Evolutionary conservation across 306 rosid genomes (phyloP).

Genomic region (Trifolium repens): DNA sequence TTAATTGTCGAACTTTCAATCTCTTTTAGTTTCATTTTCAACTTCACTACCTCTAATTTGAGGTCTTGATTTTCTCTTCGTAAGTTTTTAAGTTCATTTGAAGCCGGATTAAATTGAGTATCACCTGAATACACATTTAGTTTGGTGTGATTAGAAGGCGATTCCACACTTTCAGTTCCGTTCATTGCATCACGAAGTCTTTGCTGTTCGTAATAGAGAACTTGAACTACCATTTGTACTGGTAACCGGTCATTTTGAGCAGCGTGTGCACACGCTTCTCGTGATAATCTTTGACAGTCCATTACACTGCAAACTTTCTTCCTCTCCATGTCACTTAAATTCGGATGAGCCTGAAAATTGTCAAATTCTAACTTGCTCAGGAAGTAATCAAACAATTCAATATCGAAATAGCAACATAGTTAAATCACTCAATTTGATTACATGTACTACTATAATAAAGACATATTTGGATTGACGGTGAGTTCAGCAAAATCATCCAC

Average conservation of each 20-base stretch:
- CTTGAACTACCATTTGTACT: slow-evolving; percentile 95
- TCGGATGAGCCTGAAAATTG: slow-evolving; percentile 83
- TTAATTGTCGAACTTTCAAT: slow-evolving; percentile 50
- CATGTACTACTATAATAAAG: background rate
- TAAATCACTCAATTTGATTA: slow-evolving; percentile 6
- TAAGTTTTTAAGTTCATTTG: slow-evolving; percentile 68
- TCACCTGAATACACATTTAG: slow-evolving; percentile 56
- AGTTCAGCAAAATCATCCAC: no score
- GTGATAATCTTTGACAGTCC: slow-evolving; percentile 93
- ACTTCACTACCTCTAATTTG: slow-evolving; percentile 70
- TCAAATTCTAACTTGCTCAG: slow-evolving; percentile 33
- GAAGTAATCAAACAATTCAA: slow-evolving; percentile 9
- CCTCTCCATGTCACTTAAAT: slow-evolving; percentile 85
- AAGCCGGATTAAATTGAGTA: slow-evolving; percentile 40
- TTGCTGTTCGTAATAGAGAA: slow-evolving; percentile 89
- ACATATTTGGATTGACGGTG: background rate
- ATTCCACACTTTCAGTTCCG: slow-evolving; percentile 46
- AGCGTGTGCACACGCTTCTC: slow-evolving; percentile 95
- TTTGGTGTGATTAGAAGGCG: slow-evolving; percentile 58
- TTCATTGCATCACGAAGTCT: slow-evolving; percentile 84
- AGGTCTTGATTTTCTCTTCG: slow-evolving; percentile 76
- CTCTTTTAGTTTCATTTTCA: slow-evolving; percentile 82
- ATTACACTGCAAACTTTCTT: slow-evolving; percentile 92
- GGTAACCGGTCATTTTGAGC: slow-evolving; percentile 96
- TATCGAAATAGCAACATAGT: background rate